These are phyloP conservation scores for Eucalyptus tenuipes DNA, from an alignment of 345 rosid species.

Conservation along the genomic window DNA sequence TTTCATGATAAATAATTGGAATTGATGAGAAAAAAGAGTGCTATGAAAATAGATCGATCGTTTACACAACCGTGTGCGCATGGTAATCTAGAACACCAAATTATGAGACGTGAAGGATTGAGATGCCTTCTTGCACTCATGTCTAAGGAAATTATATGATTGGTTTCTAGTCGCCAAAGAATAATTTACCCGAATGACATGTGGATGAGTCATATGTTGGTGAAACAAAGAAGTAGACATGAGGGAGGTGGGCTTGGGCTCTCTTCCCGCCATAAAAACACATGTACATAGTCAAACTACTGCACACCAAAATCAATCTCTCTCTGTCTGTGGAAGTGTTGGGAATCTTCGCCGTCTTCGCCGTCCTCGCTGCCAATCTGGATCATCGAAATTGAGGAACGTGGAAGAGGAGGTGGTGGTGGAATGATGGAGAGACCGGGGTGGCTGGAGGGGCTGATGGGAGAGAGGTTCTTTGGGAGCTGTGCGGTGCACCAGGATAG, in stretches of 20 bases:
- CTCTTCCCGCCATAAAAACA: not conserved
- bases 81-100: not conserved
- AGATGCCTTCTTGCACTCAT: not conserved
- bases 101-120: not conserved
- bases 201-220: not conserved
- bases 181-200: not conserved
- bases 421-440: constrained; percentile 17
- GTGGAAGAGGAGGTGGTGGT: constrained; percentile 1
- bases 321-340: not conserved
- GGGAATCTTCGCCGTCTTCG: not conserved
- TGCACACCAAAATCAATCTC: not conserved
- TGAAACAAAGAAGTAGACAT: not conserved
- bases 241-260: not conserved
- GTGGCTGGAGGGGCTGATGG: constrained; percentile 80
- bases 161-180: not conserved
- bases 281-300: not conserved
- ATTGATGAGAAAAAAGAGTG: not conserved
- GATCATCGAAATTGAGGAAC: not conserved
- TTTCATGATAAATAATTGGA: not conserved
- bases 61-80: not conserved
- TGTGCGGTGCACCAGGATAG: constrained; percentile 59
- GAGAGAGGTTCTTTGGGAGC: constrained; percentile 67
- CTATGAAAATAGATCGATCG: not conserved
- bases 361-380: not conserved
- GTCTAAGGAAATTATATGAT: not conserved